Evolutionary conservation across 2,329 filamentous ascomycete species (phyloP).

Genomic region (Sodiomyces alkalinus): DNA sequence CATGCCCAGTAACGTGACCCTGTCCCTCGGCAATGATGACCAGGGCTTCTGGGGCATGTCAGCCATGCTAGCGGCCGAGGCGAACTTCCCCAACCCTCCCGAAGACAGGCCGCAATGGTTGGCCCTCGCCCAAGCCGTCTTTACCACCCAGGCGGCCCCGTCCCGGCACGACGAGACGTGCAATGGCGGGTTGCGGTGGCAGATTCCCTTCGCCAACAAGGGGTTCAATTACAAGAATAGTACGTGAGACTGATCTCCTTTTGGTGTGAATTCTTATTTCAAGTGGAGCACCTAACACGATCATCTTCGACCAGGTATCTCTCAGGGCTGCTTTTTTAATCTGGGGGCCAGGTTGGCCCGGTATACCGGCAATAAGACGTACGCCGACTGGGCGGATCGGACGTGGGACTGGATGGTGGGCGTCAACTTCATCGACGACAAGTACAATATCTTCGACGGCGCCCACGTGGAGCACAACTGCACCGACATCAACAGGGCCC

Average conservation of each 20-base stretch:
- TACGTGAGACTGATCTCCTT: constrained; percentile 12
- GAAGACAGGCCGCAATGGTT: constrained; percentile 41
- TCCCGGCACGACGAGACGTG: constrained; percentile 52
- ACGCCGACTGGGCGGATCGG: constrained; percentile 44
- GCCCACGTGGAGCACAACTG: constrained; percentile 36
- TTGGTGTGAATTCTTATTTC: background rate
- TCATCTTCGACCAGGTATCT: constrained; percentile 32
- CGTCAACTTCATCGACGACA: constrained; percentile 42
- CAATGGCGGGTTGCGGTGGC: constrained; percentile 59
- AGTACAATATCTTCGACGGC: constrained; percentile 47
- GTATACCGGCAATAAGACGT: constrained; percentile 53
- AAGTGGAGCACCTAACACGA: background rate
- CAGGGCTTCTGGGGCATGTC: constrained; percentile 58
- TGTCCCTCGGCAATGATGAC: constrained; percentile 49
- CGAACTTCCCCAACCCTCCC: constrained; percentile 44
- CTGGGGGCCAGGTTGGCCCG: constrained; percentile 53
- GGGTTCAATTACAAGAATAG: constrained; percentile 66
- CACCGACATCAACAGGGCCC: constrained; percentile 34
- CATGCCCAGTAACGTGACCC: constrained; percentile 44
- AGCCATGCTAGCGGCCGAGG: constrained; percentile 52
- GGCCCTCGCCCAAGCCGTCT: constrained; percentile 54
- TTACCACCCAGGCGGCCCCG: constrained; percentile 40
- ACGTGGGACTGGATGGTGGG: constrained; percentile 45
- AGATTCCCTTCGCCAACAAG: constrained; percentile 58
- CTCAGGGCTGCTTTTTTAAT: constrained; percentile 50